Conservation (phyloP, 805 yeast species). For the Teunomyces funiuensis region DNA sequence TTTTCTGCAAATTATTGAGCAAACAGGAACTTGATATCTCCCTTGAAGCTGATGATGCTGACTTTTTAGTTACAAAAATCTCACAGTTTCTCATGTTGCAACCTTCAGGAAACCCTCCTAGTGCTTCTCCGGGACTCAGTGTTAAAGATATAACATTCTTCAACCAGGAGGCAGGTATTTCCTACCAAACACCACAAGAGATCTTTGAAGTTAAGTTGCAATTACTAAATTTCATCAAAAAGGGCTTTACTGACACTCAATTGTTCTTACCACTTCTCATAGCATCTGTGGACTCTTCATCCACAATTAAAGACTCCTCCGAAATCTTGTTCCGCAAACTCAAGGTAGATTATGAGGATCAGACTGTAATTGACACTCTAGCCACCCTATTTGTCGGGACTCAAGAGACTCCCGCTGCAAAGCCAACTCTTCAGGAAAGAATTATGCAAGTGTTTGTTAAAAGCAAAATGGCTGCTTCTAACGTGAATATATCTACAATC, state of each 20-base stretch:
- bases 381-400: slow-evolving; percentile 54
- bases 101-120: slow-evolving; percentile 37
- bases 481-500: slow-evolving; percentile 44
- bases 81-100: slow-evolving; percentile 57
- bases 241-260: slow-evolving; percentile 37
- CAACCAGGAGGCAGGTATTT: slow-evolving; percentile 66
- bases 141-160: slow-evolving; percentile 57
- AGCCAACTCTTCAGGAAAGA: slow-evolving; percentile 52
- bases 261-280: slow-evolving; percentile 53
- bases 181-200: slow-evolving; percentile 48
- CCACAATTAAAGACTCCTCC: slow-evolving; percentile 57
- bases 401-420: slow-evolving; percentile 49
- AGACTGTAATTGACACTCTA: slow-evolving; percentile 42
- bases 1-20: slow-evolving; percentile 49
- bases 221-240: slow-evolving; percentile 39
- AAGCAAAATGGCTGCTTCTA: slow-evolving; percentile 52
- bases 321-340: slow-evolving; percentile 51
- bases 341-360: slow-evolving; percentile 52
- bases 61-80: slow-evolving; percentile 47
- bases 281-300: slow-evolving; percentile 61
- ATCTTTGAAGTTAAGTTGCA: slow-evolving; percentile 32
- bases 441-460: slow-evolving; percentile 50
- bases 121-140: slow-evolving; percentile 62
- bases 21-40: background rate
- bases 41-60: slow-evolving; percentile 29